These are phyloP conservation scores for Paraphaeosphaeria minitans DNA, from an alignment of 2,329 filamentous ascomycete genomes.

Conservation along the genomic window DNA sequence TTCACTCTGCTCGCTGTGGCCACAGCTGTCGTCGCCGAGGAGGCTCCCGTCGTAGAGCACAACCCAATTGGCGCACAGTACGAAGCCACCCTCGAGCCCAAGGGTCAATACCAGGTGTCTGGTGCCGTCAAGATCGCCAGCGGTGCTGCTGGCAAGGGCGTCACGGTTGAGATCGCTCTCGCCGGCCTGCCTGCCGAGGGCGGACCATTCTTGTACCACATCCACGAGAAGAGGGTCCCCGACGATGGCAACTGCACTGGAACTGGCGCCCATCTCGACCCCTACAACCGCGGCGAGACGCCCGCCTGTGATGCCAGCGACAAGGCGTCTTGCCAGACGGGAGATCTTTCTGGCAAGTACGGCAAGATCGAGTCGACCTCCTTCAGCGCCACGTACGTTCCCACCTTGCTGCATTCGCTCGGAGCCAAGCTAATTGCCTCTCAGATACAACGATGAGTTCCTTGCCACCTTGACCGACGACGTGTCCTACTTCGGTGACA, in stretches of 20 bases:
- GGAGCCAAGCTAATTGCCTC: constrained; percentile 22
- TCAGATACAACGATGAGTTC: constrained; percentile 57
- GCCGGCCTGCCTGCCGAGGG: constrained; percentile 48
- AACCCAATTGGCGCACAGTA: constrained; percentile 50
- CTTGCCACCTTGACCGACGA: constrained; percentile 50
- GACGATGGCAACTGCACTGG: constrained; percentile 51
- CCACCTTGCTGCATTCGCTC: constrained; percentile 32
- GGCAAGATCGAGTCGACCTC: constrained; percentile 43
- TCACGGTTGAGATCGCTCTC: constrained; percentile 49
- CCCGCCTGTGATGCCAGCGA: constrained; percentile 44
- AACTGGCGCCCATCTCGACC: constrained; percentile 51
- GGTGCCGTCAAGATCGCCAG: constrained; percentile 42
- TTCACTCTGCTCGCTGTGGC: constrained; percentile 37
- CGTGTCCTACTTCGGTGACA: constrained; percentile 59
- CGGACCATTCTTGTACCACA: constrained; percentile 55
- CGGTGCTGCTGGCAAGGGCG: constrained; percentile 46
- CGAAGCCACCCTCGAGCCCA: constrained; percentile 45
- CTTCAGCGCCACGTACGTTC: constrained; percentile 49
- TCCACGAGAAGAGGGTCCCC: constrained; percentile 51
- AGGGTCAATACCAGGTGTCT: constrained; percentile 37
- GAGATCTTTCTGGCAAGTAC: constrained; percentile 54
- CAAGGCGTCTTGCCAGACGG: constrained; percentile 50
- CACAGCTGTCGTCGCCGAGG: constrained; percentile 36
- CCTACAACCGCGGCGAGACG: constrained; percentile 48
- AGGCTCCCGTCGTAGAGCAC: constrained; percentile 41